Base-by-base conservation (phyloP, 2,329 filamentous ascomycete species). In the Chaetomiaceae sp. region DNA sequence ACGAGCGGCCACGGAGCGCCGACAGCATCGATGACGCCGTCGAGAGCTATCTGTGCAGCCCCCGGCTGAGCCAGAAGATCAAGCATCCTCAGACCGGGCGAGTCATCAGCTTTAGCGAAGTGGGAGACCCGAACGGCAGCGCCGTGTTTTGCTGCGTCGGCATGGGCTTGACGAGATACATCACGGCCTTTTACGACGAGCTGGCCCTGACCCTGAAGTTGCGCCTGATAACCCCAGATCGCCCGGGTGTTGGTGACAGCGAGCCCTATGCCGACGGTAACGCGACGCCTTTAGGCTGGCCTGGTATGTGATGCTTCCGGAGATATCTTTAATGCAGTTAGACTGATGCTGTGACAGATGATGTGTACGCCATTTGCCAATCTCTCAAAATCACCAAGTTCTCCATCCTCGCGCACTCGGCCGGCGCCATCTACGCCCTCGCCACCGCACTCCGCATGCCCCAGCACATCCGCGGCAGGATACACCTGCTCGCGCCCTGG, bases 151-250 rank as follows among this genome's bases (percentile, higher is more conserved):
- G 94, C 67, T 99, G 94, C 65, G 91, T 99, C 3, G 94, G 94
- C 19, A 99, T 99, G 94, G 94, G 94, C 0, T 72, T 99, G 64
- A 99, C 94, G 11, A 83, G 94, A 70, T 99, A 94, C 67, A 88
- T 99, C 55, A 96, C 90, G 56, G 91, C 91, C 0, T 99, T 99
- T 68, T 99, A 97, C 66, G 94, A 99, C 68, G 94, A 99, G 69
- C 76, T 99, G 49, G 94, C 94, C 2, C 74, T 89, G 64, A 95
- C 91, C 0, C 74, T 99, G 55, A 94, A 90, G 68, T 72, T 99
- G 53, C 84, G 94, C 19, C 78, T 99, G 47, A 95, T 99, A 61
- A 97, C 94, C 0, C 88, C 92, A 6, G 94, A 99, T 69, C 83
- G 94, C 49, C 94, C 94, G 51, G 94, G 94, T 23, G 89, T 99